Conservation (phyloP, 306 rosid species). For the Sindora glabra region DNA sequence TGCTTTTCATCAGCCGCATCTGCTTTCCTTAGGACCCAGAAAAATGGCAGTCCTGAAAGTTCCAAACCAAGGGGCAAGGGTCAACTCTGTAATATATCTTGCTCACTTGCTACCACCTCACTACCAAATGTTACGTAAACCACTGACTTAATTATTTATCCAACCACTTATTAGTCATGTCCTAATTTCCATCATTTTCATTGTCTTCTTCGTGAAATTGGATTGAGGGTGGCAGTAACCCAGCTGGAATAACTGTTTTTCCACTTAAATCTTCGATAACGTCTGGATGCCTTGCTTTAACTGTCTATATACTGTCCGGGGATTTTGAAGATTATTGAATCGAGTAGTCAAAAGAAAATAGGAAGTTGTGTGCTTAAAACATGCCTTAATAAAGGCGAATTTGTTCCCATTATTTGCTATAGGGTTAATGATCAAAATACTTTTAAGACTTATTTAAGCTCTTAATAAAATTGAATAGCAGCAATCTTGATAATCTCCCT, state of each 20-base stretch:
- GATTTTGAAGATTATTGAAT: too few relatives aligned
- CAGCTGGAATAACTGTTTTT: conserved; percentile 28
- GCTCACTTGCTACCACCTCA: conserved; percentile 13
- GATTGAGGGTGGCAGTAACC: conserved; percentile 14
- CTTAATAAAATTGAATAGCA: too few relatives aligned
- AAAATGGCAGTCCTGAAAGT: conserved; percentile 7
- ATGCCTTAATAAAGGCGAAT: too few relatives aligned
- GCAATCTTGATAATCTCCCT: too few relatives aligned
- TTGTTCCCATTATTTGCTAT: too few relatives aligned
- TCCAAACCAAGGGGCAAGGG: conserved; percentile 28
- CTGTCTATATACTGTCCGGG: too few relatives aligned
- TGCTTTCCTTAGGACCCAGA: conserved; percentile 5
- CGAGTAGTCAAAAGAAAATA: too few relatives aligned
- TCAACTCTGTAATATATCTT: conserved; percentile 17
- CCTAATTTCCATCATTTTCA: conserved; percentile 9
- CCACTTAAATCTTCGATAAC: not conserved
- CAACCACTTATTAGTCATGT: conserved; percentile 19
- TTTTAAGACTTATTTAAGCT: too few relatives aligned
- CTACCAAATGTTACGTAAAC: conserved; percentile 26
- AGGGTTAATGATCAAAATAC: too few relatives aligned
- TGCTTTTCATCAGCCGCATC: not conserved
- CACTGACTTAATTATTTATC: conserved; percentile 19
- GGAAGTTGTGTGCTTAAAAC: too few relatives aligned
- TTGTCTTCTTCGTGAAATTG: not conserved
- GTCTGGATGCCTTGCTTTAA: conserved; percentile 12